Percentiles rank a stretch among this genome's conserved stretches.
These are phyloP conservation scores for Corymbia maculata DNA, from an alignment of 345 rosid species.

Conservation along the genomic window DNA sequence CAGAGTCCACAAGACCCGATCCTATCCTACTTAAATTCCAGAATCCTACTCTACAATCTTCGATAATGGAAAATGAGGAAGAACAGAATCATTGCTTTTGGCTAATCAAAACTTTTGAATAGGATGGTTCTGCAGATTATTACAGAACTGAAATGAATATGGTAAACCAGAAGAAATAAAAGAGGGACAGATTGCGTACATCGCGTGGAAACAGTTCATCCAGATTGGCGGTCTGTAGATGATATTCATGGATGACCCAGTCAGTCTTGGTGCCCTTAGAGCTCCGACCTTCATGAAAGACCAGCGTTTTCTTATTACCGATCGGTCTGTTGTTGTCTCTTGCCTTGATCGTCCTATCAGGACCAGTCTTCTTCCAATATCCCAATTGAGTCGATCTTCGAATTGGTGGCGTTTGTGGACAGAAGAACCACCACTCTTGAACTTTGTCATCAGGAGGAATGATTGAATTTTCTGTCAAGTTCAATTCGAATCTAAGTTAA, in stretches of 20 bases:
- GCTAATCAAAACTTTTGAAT: neutral
- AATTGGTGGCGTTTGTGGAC: neutral
- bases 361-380: neutral
- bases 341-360: neutral
- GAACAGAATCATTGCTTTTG: neutral
- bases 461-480: neutral
- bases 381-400: neutral
- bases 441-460: neutral
- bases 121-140: neutral
- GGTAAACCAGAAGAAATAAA: neutral
- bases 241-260: neutral
- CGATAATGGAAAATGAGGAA: neutral
- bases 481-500: neutral
- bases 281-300: neutral
- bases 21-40: neutral
- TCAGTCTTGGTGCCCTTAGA: neutral
- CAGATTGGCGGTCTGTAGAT: neutral
- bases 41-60: neutral
- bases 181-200: neutral
- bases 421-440: slow-evolving; percentile 2
- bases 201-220: neutral
- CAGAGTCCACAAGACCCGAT: neutral
- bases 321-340: neutral
- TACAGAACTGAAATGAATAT: neutral
- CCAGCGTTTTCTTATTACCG: neutral